A percentile compares a stretch with the other conserved stretches of the same genome.
These are phyloP conservation scores for Boletus vermiculosoides DNA, from an alignment of 768 basidiomycete genomes.

Conservation along the genomic window DNA sequence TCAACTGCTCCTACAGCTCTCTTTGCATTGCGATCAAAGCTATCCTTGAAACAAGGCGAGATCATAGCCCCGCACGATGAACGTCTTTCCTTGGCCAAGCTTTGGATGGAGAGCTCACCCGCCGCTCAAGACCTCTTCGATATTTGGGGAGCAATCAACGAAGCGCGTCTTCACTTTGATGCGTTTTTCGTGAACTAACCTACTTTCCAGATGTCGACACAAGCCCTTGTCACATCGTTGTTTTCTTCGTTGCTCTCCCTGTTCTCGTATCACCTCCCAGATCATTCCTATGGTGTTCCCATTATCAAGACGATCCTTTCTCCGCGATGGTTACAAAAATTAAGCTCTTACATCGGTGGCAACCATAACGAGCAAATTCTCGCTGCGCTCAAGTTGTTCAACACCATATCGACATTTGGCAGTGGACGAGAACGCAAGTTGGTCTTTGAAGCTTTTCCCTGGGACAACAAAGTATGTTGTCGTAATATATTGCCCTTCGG, in stretches of 20 bases:
- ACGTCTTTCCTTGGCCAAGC: conserved; percentile 55
- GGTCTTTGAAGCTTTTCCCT: conserved; percentile 68
- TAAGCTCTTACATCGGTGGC: conserved; percentile 64
- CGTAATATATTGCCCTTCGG: background rate
- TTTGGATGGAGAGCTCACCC: conserved; percentile 59
- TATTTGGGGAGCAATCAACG: conserved; percentile 54
- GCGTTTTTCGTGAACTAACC: background rate
- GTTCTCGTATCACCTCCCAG: conserved; percentile 65
- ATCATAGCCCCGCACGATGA: conserved; percentile 54
- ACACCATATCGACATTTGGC: conserved; percentile 58
- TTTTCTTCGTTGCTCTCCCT: conserved; percentile 61
- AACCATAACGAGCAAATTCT: conserved; percentile 65
- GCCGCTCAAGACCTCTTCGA: conserved; percentile 61
- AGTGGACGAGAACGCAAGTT: conserved; percentile 63
- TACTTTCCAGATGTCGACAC: conserved; percentile 38
- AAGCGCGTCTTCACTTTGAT: conserved; percentile 38
- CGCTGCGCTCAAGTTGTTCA: conserved; percentile 62
- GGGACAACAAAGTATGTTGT: conserved; percentile 67
- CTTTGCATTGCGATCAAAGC: conserved; percentile 51
- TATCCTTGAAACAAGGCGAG: conserved; percentile 54
- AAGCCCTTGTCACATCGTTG: conserved; percentile 47
- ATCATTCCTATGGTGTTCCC: conserved; percentile 60
- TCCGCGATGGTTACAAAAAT: conserved; percentile 49
- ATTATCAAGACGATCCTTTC: conserved; percentile 62
- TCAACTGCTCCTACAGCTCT: conserved; percentile 35